Evolutionary conservation across 1,284 basidiomycete genomes (phyloP).

Genomic region (Takashimella tepidaria): DNA sequence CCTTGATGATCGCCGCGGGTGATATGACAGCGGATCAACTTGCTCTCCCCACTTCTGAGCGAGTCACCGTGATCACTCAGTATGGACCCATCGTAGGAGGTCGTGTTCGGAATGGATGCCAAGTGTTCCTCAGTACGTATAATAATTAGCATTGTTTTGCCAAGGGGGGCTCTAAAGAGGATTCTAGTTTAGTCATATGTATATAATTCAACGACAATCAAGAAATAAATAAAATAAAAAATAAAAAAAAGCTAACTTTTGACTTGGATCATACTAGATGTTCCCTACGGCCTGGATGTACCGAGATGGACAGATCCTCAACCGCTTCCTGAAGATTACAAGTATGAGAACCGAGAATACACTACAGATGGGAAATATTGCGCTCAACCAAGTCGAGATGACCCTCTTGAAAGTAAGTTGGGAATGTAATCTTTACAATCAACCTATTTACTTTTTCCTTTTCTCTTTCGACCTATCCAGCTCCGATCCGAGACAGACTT

Average conservation of each 20-base stretch:
- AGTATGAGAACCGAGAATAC: conserved; percentile 58
- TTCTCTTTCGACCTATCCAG: too few relatives aligned
- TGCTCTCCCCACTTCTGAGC: conserved; percentile 18
- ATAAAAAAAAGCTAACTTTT: too few relatives aligned
- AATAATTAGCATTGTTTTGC: too few relatives aligned
- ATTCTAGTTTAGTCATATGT: too few relatives aligned
- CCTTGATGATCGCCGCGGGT: conserved; percentile 13
- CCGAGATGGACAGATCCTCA: conserved; percentile 60
- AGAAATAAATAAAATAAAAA: too few relatives aligned
- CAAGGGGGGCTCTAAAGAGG: too few relatives aligned
- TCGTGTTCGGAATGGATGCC: conserved; percentile 25
- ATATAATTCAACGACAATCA: too few relatives aligned
- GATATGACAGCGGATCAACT: conserved; percentile 38
- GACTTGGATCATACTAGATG: too few relatives aligned
- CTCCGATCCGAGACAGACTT: conserved; percentile 24
- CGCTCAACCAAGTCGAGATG: conserved; percentile 30
- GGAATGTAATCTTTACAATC: too few relatives aligned
- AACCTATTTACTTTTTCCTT: too few relatives aligned
- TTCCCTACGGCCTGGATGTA: conserved; percentile 65
- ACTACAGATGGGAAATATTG: conserved; percentile 54
- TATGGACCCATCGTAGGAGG: conserved; percentile 29
- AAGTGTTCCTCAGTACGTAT: conserved; percentile 36
- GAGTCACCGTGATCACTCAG: conserved; percentile 19
- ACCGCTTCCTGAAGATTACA: conserved; percentile 54
- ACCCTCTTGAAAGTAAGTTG: conserved; percentile 50